Evolutionary conservation across 2,329 filamentous ascomycete species (phyloP).

Genomic region (Davidsoniella australis): DNA sequence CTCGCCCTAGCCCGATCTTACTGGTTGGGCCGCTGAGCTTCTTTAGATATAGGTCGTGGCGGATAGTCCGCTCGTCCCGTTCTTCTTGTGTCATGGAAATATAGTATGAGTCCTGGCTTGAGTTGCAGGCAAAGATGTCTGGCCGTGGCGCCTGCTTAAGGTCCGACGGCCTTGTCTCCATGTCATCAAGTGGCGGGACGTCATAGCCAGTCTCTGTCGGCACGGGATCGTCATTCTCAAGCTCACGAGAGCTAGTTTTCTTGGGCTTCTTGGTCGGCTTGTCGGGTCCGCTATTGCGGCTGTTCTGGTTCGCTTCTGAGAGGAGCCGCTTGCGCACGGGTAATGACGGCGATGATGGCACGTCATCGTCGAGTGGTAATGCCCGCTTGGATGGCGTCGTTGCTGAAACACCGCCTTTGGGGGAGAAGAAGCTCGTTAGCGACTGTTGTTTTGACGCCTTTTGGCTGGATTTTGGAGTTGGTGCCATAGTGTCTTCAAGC

Average conservation of each 20-base stretch:
- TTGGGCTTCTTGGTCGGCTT: slow-evolving; percentile 2
- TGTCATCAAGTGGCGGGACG: not conserved
- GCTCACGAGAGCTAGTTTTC: not conserved
- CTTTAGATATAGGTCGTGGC: slow-evolving; percentile 69
- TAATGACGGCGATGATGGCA: slow-evolving; percentile 18
- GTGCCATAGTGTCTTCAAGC: slow-evolving; percentile 18
- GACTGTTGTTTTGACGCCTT: slow-evolving; percentile 55
- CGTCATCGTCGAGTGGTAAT: slow-evolving; percentile 14
- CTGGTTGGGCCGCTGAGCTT: slow-evolving; percentile 80
- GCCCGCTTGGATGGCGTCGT: slow-evolving; percentile 17
- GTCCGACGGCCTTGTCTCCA: not conserved
- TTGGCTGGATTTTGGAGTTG: slow-evolving; percentile 21
- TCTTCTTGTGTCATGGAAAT: slow-evolving; percentile 27
- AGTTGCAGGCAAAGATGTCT: slow-evolving; percentile 5
- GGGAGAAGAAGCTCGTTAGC: slow-evolving; percentile 72
- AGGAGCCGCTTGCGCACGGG: slow-evolving; percentile 14
- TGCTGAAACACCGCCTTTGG: slow-evolving; percentile 22
- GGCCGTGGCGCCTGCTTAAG: not conserved
- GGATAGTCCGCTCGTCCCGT: slow-evolving; percentile 43
- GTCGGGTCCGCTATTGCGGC: slow-evolving; percentile 6
- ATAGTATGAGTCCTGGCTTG: slow-evolving; percentile 9
- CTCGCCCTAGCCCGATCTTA: slow-evolving; percentile 46
- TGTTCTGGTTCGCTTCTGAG: slow-evolving; percentile 13
- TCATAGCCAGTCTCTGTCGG: not conserved
- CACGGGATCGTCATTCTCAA: slow-evolving; percentile 2